These are phyloP conservation scores for Thozetella sp. DNA, from an alignment of 495 filamentous ascomycete genomes.

Conservation along the genomic window DNA sequence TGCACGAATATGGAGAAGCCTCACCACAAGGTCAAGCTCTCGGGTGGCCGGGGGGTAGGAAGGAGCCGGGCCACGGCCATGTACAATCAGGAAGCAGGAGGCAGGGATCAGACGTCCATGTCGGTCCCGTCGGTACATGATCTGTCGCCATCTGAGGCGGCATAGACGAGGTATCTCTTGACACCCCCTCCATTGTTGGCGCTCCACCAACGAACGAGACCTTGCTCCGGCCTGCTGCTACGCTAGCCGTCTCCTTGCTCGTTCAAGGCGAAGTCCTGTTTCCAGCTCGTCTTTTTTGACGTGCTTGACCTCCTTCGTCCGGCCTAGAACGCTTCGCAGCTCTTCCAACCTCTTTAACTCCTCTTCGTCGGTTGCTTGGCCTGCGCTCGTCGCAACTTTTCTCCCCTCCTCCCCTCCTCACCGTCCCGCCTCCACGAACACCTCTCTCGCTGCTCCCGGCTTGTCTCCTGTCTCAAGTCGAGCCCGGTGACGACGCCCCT, in stretches of 20 bases:
- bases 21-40: not conserved
- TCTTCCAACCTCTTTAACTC: not conserved
- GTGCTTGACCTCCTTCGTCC: not conserved
- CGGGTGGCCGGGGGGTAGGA: too few relatives aligned
- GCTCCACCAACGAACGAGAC: not conserved
- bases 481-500: not conserved
- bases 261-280: not conserved
- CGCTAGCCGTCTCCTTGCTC: not conserved
- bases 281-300: slow-evolving; percentile 2
- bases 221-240: not conserved
- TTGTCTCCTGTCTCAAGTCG: not conserved
- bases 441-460: not conserved
- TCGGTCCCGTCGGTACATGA: not conserved
- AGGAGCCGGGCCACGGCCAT: not conserved
- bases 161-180: slow-evolving; percentile 1
- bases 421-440: not conserved
- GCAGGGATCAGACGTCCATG: not conserved
- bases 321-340: too few relatives aligned
- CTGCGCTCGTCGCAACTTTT: not conserved
- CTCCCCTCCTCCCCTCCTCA: not conserved
- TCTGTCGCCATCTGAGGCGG: not conserved
- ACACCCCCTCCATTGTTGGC: not conserved
- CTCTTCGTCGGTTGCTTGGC: not conserved
- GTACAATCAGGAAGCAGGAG: not conserved
- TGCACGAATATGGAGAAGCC: slow-evolving; percentile 1